Percentiles rank a stretch among this genome's conserved stretches.
These are phyloP conservation scores for Cnidoscolus chayamansa DNA, from an alignment of 441 rosid species.

Conservation along the genomic window DNA sequence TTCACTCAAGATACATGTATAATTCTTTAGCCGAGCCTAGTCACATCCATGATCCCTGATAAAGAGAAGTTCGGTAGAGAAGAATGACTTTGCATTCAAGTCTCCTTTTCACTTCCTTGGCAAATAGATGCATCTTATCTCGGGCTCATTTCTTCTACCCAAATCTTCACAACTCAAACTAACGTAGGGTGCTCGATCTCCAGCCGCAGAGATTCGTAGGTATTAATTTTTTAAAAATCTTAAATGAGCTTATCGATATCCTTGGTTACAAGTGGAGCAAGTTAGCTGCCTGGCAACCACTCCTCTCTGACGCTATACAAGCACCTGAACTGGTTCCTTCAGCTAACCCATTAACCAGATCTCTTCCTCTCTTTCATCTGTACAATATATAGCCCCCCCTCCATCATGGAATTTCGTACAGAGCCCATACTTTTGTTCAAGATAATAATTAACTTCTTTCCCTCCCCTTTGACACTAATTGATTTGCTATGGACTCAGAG, in stretches of 20 bases:
- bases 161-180: too few relatives aligned
- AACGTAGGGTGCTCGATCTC: too few relatives aligned
- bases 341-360: slow-evolving; percentile 23
- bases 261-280: slow-evolving; percentile 32
- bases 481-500: slow-evolving; percentile 26
- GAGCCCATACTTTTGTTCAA: not conserved
- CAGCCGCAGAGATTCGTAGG: not conserved
- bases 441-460: not conserved
- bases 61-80: too few relatives aligned
- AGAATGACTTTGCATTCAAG: too few relatives aligned
- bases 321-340: not conserved
- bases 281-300: slow-evolving; percentile 29
- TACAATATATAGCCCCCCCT: not conserved
- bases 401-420: not conserved
- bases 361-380: not conserved
- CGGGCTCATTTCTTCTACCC: too few relatives aligned
- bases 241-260: not conserved
- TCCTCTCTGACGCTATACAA: slow-evolving; percentile 21
- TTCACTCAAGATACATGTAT: too few relatives aligned
- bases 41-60: too few relatives aligned
- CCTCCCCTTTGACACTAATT: not conserved
- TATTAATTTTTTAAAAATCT: not conserved
- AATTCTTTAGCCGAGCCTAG: too few relatives aligned
- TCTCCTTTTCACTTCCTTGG: too few relatives aligned
- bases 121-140: too few relatives aligned